Evolutionary conservation across 2,329 filamentous ascomycete genomes (phyloP), one percentile per base, ranked within the genome.

Genomic region (Fusarium sp.): DNA sequence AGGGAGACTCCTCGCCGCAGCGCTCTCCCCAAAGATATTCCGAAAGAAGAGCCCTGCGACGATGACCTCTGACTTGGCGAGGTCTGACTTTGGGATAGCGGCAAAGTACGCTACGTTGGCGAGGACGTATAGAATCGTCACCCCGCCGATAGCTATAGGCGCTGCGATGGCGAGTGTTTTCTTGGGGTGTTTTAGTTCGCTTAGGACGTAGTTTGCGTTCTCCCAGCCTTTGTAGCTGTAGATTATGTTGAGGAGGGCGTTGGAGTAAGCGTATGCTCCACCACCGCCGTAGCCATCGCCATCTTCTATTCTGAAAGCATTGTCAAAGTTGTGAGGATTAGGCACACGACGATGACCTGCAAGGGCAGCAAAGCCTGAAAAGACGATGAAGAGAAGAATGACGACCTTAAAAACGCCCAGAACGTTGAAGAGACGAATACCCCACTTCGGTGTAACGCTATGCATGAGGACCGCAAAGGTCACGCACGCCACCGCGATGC

Each of bases 71-170:
- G 88, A 89, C 8, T 83, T 85, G 12, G 88, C 88, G 9, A 92
- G 82, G 6, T 91, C 87, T 3, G 84, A 79, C 73, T 90, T 90
- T 5, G 88, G 85, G 18, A 91, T 89, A 0, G 89, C 90, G 0
- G 90, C 87, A 68, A 92, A 92, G 81, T 92, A 92, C 4, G 90
- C 89, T 4, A 92, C 86, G 73, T 92, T 92, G 55, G 89, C 89
- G 14, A 92, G 84, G 18, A 92, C 83, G 75, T 92, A 92, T 0
- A 91, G 84, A 5, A 90, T 83, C 0, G 89, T 90, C 10, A 89
- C 89, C 11, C 85, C 86, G 5, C 86, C 88, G 8, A 91, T 84
- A 5, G 89, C 90, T 0, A 91, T 77, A 0, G 89, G 89, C 0
- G 88, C 89, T 2, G 89, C 89, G 57, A 90, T 82, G 3, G 84